Base-by-base conservation (phyloP, 225 moss, liverwort and hornwort species). In the Bryum argenteum region DNA sequence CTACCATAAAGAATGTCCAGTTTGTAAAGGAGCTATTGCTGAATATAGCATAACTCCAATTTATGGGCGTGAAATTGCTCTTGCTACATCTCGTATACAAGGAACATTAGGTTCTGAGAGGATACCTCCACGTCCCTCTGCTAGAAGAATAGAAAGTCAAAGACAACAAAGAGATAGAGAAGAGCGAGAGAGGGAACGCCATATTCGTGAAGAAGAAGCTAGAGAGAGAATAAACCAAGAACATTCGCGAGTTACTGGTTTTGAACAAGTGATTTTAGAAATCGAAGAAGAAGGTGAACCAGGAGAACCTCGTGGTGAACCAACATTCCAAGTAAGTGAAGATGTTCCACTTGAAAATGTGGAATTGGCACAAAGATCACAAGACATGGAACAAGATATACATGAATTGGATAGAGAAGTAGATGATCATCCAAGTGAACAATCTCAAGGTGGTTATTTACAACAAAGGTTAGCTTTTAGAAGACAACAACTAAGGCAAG, bases 1-100 rank as follows among this genome's bases (percentile, higher is more conserved):
- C 2, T 93, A 86, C 69, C 93, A 93, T 43, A 90, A 96, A 47
- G 96, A 96, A 39, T 96, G 96, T 39, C 93, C 96, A 24, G 96
- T 96, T 11, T 96, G 93, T 81, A 96, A 96, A 72, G 93, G 93
- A 2, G 88, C 91, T 52, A 83, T 91, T 42, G 91, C 85, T 40
- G 96, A 93, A 77, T 89, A 81, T 63, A 91, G 83, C 61, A 91
- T 96, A 23, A 96, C 91, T 56, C 96, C 96, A 8, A 93, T 96
- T 55, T 96, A 96, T 69, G 96, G 96, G 40, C 91, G 96, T 20
- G 96, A 95, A 50, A 86, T 74, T 40, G 85, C 87, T 38, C 74
- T 90, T 20, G 78, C 79, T 54, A 90, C 94, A 16, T 87, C 87
- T 3, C 63, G 83, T 67, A 77, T 92, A 78, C 80, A 89, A 10